A percentile compares a stretch with the other conserved stretches of the same genome.
These are phyloP conservation scores for Aspergillus sp. DNA, from an alignment of 2,329 filamentous ascomycete species.

Conservation along the genomic window DNA sequence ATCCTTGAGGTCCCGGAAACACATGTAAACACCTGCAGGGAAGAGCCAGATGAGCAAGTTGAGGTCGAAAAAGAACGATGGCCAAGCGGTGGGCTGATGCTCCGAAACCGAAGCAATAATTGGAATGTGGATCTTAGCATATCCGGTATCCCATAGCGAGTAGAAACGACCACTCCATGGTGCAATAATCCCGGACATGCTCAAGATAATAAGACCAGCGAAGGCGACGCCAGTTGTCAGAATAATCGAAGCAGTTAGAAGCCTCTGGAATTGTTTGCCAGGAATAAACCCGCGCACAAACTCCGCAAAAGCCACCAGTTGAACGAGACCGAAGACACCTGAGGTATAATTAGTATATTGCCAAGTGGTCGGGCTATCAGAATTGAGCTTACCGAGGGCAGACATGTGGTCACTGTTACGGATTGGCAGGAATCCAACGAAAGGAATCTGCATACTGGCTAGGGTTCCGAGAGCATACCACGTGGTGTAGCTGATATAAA, in stretches of 20 bases:
- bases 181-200: constrained; percentile 85
- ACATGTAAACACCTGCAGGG: constrained; percentile 96
- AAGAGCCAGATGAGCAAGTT: constrained; percentile 99
- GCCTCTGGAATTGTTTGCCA: constrained; percentile 89
- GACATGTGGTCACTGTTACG: constrained; percentile 99
- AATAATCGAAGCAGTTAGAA: constrained; percentile 75
- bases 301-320: constrained; percentile 88
- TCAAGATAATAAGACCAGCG: constrained; percentile 74
- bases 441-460: constrained; percentile 98
- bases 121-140: constrained; percentile 98
- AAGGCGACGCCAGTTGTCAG: constrained; percentile 72
- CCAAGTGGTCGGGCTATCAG: background rate
- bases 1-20: constrained; percentile 89
- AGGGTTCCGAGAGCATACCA: constrained; percentile 97
- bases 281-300: constrained; percentile 86
- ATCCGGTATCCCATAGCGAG: constrained; percentile 97
- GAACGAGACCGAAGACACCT: constrained; percentile 94
- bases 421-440: constrained; percentile 95
- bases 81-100: constrained; percentile 98
- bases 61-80: constrained; percentile 97
- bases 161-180: constrained; percentile 99
- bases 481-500: constrained; percentile 96
- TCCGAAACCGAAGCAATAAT: constrained; percentile 99
- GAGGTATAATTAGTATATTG: constrained; percentile 21
- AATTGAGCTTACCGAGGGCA: constrained; percentile 67